A percentile compares a stretch with the other conserved stretches of the same genome.
Evolutionary conservation across 768 basidiomycete species (phyloP).

Genomic region (Macrolepiota albuminosa): DNA sequence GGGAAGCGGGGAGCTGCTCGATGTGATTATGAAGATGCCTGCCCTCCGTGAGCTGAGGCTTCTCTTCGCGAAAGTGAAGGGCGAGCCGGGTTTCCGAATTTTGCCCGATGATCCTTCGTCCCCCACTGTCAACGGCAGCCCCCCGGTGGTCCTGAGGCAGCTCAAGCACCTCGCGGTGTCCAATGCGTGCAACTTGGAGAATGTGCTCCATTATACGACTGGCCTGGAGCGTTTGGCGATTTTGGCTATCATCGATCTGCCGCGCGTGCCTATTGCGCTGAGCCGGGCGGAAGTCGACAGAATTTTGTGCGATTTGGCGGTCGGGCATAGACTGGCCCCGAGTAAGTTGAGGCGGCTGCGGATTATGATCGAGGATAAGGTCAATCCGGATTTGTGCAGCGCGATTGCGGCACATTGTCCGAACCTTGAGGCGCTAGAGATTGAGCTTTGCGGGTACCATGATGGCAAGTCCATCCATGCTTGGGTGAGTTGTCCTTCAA

Average conservation of each 20-base stretch:
- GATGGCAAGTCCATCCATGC: constrained; percentile 33
- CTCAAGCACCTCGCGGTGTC: constrained; percentile 32
- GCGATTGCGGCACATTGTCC: constrained; percentile 30
- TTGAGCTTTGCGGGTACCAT: constrained; percentile 38
- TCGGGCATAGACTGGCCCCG: constrained; percentile 8
- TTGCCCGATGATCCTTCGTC: constrained; percentile 13
- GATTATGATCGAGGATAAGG: constrained; percentile 36
- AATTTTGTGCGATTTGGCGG: constrained; percentile 27
- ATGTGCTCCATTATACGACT: constrained; percentile 25
- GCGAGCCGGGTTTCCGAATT: constrained; percentile 22
- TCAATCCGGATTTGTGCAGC: constrained; percentile 27
- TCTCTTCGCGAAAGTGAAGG: constrained; percentile 27
- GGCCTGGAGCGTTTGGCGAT: constrained; percentile 29
- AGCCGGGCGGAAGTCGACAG: constrained; percentile 25
- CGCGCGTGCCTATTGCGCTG: constrained; percentile 32
- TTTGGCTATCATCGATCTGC: constrained; percentile 32
- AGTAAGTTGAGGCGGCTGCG: constrained; percentile 25
- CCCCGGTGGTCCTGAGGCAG: constrained; percentile 22
- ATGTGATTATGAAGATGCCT: constrained; percentile 32
- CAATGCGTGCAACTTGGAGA: constrained; percentile 29
- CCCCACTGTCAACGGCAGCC: constrained; percentile 16
- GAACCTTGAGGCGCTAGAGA: constrained; percentile 31
- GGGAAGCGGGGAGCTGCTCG: constrained; percentile 22
- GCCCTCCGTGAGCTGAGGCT: constrained; percentile 27
- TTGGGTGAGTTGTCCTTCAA: constrained; percentile 28